These are phyloP conservation scores for Fusarium incarnatum DNA, from an alignment of 2,329 filamentous ascomycete genomes.

Conservation along the genomic window DNA sequence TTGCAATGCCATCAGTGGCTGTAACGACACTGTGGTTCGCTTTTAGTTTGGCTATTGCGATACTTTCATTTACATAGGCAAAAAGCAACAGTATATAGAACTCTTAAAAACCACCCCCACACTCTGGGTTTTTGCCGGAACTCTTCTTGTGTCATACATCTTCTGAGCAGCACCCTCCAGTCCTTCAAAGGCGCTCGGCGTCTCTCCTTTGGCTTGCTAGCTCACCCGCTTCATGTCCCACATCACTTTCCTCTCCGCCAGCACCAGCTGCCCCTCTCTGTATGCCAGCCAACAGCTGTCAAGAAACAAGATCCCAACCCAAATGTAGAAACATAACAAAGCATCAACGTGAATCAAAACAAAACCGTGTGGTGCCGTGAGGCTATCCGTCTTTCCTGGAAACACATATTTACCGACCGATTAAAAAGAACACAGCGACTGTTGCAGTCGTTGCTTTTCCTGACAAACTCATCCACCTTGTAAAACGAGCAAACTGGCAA, in stretches of 20 bases:
- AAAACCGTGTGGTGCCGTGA: slow-evolving; percentile 53
- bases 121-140: background rate
- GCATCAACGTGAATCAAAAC: slow-evolving; percentile 40
- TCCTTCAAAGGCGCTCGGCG: background rate
- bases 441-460: slow-evolving; percentile 35
- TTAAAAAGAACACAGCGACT: slow-evolving; percentile 40
- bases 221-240: background rate
- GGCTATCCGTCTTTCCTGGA: slow-evolving; percentile 54
- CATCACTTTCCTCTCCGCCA: background rate
- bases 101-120: slow-evolving; percentile 21
- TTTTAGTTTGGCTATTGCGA: slow-evolving; percentile 16
- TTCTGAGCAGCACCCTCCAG: background rate
- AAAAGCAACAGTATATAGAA: slow-evolving; percentile 20
- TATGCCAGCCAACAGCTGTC: slow-evolving; percentile 11
- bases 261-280: slow-evolving; percentile 1
- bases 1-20: slow-evolving; percentile 1
- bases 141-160: background rate
- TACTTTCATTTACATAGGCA: slow-evolving; percentile 25
- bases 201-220: background rate
- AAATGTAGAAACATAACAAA: slow-evolving; percentile 36
- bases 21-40: background rate
- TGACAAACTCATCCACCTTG: slow-evolving; percentile 17
- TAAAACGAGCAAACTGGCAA: slow-evolving; percentile 27
- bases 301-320: slow-evolving; percentile 15
- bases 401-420: slow-evolving; percentile 46